These are phyloP conservation scores for Xylaria flabelliformis DNA, from an alignment of 495 filamentous ascomycete genomes.

Conservation along the genomic window DNA sequence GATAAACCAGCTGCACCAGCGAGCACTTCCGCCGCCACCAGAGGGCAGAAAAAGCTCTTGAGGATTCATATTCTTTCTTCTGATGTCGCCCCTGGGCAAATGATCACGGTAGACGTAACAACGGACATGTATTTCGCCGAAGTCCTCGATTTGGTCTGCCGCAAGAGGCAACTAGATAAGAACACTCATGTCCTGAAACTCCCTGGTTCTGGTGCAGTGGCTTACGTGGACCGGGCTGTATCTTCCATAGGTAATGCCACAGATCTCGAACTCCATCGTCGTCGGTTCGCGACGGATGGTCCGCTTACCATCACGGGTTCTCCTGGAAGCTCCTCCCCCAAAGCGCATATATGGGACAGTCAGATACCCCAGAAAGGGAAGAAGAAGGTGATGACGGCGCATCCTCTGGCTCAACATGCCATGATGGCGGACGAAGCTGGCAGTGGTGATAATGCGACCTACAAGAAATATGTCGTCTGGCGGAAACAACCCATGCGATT, in stretches of 20 bases:
- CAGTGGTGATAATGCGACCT: conserved; percentile 60
- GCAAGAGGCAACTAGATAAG: conserved; percentile 88
- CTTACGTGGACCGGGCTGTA: conserved; percentile 82
- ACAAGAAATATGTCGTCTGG: conserved; percentile 88
- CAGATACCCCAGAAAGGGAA: conserved; percentile 66
- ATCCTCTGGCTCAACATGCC: conserved; percentile 75
- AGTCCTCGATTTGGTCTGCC: conserved; percentile 87
- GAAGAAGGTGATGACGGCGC: conserved; percentile 70
- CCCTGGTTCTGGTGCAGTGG: conserved; percentile 80
- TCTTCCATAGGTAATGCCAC: conserved; percentile 83
- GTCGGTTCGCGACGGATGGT: conserved; percentile 82
- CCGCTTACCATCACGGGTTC: conserved; percentile 78
- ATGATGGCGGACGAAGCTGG: conserved; percentile 72
- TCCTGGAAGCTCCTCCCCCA: conserved; percentile 81
- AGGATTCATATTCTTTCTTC: conserved; percentile 78
- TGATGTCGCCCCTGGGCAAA: conserved; percentile 64
- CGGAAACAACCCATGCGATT: conserved; percentile 95
- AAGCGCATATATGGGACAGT: conserved; percentile 66
- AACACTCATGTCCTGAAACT: conserved; percentile 88
- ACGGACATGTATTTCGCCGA: conserved; percentile 96
- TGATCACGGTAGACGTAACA: conserved; percentile 81
- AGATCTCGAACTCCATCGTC: conserved; percentile 84
- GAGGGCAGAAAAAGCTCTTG: conserved; percentile 82
- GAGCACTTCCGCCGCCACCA: conserved; percentile 53
- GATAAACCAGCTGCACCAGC: conserved; percentile 72